Evolutionary conservation across 345 rosid genomes (phyloP).

Genomic region (Moricandia moricandioides): DNA sequence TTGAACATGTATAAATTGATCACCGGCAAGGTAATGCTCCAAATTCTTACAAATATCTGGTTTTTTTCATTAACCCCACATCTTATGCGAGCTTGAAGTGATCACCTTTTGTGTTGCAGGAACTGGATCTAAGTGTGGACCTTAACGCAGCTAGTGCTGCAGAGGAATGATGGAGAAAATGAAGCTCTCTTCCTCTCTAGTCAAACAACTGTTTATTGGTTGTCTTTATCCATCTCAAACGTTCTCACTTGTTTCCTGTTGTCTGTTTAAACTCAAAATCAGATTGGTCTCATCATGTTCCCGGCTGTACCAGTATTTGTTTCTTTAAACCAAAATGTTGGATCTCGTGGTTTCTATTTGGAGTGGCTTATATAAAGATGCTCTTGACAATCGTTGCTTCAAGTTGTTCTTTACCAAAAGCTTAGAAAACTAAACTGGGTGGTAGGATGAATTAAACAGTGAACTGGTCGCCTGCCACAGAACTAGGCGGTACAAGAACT

Average conservation of each 20-base stretch:
- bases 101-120: conserved; percentile 41
- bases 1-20: conserved; percentile 85
- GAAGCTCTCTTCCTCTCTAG: neutral
- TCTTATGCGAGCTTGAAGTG: neutral
- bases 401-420: neutral
- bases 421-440: neutral
- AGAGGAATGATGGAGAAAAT: conserved; percentile 52
- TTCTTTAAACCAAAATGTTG: conserved; percentile 10
- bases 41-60: neutral
- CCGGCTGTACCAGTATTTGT: neutral
- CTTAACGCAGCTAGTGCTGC: conserved; percentile 94
- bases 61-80: neutral
- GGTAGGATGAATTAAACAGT: too few relatives aligned
- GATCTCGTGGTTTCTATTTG: conserved; percentile 4
- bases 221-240: conserved; percentile 1
- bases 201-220: conserved; percentile 22
- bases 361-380: neutral
- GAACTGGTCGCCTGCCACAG: too few relatives aligned
- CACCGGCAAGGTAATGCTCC: conserved; percentile 84
- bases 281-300: conserved; percentile 1
- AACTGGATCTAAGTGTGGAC: conserved; percentile 81
- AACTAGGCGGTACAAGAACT: too few relatives aligned
- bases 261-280: conserved; percentile 13
- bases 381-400: neutral
- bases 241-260: conserved; percentile 8